These are phyloP conservation scores for Chenopodium berlandieri DNA, from an alignment of 148 eudicot species.

Conservation along the genomic window DNA sequence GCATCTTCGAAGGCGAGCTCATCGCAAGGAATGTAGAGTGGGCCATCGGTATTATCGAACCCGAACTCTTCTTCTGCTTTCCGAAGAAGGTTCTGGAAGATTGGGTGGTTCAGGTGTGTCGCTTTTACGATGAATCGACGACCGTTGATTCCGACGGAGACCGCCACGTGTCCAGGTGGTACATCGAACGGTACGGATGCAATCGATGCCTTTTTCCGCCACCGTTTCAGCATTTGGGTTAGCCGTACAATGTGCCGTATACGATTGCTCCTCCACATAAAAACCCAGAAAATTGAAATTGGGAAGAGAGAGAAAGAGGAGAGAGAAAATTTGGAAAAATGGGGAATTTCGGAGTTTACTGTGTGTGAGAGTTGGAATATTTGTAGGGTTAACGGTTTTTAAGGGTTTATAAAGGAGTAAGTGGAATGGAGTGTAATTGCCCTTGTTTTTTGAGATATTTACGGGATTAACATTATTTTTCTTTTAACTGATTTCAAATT, in stretches of 20 bases:
- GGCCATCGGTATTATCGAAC: conserved; percentile 41
- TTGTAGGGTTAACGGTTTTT: conserved; percentile 35
- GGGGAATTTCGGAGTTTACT: background rate
- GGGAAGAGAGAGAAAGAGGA: background rate
- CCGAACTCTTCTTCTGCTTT: conserved; percentile 62
- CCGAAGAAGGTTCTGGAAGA: conserved; percentile 36
- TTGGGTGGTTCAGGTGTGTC: conserved; percentile 52
- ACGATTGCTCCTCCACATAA: conserved; percentile 40
- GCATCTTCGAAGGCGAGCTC: conserved; percentile 46
- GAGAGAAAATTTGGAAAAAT: background rate
- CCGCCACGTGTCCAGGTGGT: conserved; percentile 71
- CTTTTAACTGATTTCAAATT: background rate
- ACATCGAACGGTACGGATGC: conserved; percentile 41
- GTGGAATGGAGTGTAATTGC: background rate
- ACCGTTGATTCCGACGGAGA: conserved; percentile 38
- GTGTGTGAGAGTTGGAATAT: conserved; percentile 13
- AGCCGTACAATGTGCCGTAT: conserved; percentile 69
- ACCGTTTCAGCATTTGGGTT: conserved; percentile 57
- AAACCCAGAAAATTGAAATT: background rate
- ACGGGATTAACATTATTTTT: background rate
- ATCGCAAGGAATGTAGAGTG: conserved; percentile 56
- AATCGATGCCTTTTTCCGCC: conserved; percentile 31
- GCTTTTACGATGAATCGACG: conserved; percentile 45
- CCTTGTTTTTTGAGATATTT: conserved; percentile 8
- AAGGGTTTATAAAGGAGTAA: background rate